These are phyloP conservation scores for Priceomyces castillae DNA, from an alignment of 805 yeast genomes.

Conservation along the genomic window DNA sequence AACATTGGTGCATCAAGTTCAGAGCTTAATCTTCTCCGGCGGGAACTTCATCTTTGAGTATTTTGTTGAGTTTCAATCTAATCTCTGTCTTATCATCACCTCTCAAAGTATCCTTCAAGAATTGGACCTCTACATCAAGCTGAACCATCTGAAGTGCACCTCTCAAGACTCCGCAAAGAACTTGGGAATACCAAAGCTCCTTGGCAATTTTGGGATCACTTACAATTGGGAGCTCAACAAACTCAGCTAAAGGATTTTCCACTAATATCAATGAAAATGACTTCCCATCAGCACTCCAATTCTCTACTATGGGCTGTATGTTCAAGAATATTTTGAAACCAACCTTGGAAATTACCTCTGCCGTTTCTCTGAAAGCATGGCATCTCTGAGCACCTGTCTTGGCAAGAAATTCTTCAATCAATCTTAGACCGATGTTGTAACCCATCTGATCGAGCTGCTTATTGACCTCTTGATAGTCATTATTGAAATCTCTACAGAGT, in stretches of 20 bases:
- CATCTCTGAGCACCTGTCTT: slow-evolving; percentile 86
- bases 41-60: slow-evolving; percentile 91
- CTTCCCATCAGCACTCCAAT: slow-evolving; percentile 75
- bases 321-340: slow-evolving; percentile 91
- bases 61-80: slow-evolving; percentile 63
- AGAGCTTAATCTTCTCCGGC: slow-evolving; percentile 79
- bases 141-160: slow-evolving; percentile 97
- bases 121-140: slow-evolving; percentile 78
- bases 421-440: slow-evolving; percentile 84
- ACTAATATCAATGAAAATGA: slow-evolving; percentile 68
- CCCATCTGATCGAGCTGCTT: slow-evolving; percentile 90
- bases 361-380: slow-evolving; percentile 73
- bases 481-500: slow-evolving; percentile 75
- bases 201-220: slow-evolving; percentile 65
- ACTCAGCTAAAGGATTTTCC: slow-evolving; percentile 92
- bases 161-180: slow-evolving; percentile 82
- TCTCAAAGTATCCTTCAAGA: slow-evolving; percentile 74
- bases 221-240: slow-evolving; percentile 78
- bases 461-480: slow-evolving; percentile 77
- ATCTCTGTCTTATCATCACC: slow-evolving; percentile 85
- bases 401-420: slow-evolving; percentile 91
- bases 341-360: slow-evolving; percentile 78
- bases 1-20: neutral
- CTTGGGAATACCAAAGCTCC: slow-evolving; percentile 90
- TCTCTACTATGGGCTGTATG: slow-evolving; percentile 68